Base-by-base conservation (phyloP, 2,329 filamentous ascomycete species). In the Fusarium coffeatum region DNA sequence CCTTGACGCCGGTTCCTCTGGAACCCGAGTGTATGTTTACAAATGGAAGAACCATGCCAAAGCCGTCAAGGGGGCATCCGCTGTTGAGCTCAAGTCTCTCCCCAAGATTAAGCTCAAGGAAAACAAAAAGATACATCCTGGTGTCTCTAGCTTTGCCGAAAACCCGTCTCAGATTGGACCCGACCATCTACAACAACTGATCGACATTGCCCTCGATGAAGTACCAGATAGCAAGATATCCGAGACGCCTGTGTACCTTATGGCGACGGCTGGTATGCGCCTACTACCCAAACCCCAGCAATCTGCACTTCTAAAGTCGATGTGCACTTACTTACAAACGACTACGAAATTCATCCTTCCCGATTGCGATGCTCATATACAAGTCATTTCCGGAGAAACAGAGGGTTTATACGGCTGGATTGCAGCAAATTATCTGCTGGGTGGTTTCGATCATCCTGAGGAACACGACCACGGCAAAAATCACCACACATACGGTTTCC, bases 381-480 rank as follows among this genome's bases (percentile, higher is more conserved):
- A 98, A 79, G 93, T 98, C 32, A 99, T 99, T 67, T 89, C 94
- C 1, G 96, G 96, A 45, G 94, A 97, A 79, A 98, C 96, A 0
- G 96, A 99, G 80, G 96, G 94, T 5, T 81, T 99, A 30, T 99
- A 98, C 75, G 96, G 96, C 41, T 99, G 96, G 96, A 92, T 99
- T 73, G 95, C 97, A 10, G 93, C 95, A 55, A 99, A 99, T 77
- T 99, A 99, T 76, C 82, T 99, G 30, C 85, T 99, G 2, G 95
- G 94, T 28, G 93, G 94, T 6, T 98, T 99, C 74, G 92, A 98
- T 78, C 84, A 87, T 20, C 90, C 93, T 0, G 83, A 90, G 53
- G 82, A 89, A 16, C 93, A 97, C 74, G 83, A 88, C 55, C 93
- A 97, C 78, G 94, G 93, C 55, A 94, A 97, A 71, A 89, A 88